Evolutionary conservation across 371 early-diverging fungal genomes (phyloP), one percentile per base, ranked within the genome.

Genomic region (Coemansia sp.): DNA sequence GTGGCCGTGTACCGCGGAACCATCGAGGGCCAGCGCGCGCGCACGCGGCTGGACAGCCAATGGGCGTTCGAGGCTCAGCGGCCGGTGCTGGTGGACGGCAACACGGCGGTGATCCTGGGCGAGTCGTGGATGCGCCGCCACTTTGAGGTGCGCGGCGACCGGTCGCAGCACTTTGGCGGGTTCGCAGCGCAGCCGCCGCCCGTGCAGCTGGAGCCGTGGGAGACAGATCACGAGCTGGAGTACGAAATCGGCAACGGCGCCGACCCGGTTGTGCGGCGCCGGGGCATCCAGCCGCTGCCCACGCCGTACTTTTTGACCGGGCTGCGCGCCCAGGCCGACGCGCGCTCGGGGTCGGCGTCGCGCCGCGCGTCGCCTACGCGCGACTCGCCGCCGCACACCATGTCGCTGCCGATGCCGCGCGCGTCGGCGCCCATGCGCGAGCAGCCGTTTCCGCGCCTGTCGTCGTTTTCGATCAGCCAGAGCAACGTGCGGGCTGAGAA

Each of bases 1-100:
- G 66, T 75, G 32, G 80, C 81, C 12, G 50, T 78, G 16, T 80
- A 80, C 67, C 60, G 62, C 31, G 81, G 80, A 36, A 76, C 81
- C 5, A 62, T 80, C 29, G 76, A 60, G 8, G 80, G 81, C 37
- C 80, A 79, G 55, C 59, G 69, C 1, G 61, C 75, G 14, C 50
- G 69, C 16, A 52, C 48, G 38, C 51, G 70, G 6, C 49, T 80
- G 14, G 80, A 80, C 61, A 70, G 56, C 38, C 55, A 66, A n/a
- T 77, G 62, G 66, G 55, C 65, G 46, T 80, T 80, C 55, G 77
- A 72, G 47, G 62, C 81, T 4, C 42, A 77, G 29, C 39, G 63
- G 2, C 69, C 81, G 10, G 67, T 69, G 36, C 57, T 66, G 4
- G 80, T 80, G 47, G 75, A 71, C 53, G 80, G 76, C 43, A 81